phyloP scores from a whole-genome alignment of 2,329 filamentous ascomycete genomes.

The Lasiodiplodia theobromae region DNA sequence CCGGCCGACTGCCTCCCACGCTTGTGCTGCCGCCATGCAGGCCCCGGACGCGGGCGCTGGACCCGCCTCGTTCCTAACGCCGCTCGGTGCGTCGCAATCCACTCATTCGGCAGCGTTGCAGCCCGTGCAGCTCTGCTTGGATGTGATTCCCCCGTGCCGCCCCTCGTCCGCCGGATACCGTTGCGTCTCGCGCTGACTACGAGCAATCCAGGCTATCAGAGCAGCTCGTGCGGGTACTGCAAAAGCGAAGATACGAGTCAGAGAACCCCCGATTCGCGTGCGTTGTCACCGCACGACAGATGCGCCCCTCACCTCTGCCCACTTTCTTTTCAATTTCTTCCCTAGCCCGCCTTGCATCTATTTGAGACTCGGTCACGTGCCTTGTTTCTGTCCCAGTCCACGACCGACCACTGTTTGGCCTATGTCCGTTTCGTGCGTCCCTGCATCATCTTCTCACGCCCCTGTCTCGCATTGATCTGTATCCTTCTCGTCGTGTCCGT shows the following conservation, averaged over 20 bases:
- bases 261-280: conserved; percentile 58
- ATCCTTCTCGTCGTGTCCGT: background rate
- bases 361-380: conserved; percentile 22
- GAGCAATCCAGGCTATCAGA: conserved; percentile 52
- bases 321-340: conserved; percentile 4
- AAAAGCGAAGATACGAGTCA: conserved; percentile 55
- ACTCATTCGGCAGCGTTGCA: conserved; percentile 43
- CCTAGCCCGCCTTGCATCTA: background rate
- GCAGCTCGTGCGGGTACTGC: conserved; percentile 59
- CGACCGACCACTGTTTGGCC: background rate
- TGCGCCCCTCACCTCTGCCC: conserved; percentile 28
- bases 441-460: conserved; percentile 1
- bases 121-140: conserved; percentile 50
- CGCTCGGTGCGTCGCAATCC: conserved; percentile 50
- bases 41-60: conserved; percentile 39
- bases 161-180: conserved; percentile 10
- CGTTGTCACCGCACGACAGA: conserved; percentile 39
- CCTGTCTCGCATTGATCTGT: background rate
- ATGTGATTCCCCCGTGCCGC: conserved; percentile 30
- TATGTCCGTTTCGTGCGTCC: background rate
- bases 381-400: conserved; percentile 9
- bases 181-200: conserved; percentile 30
- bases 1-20: conserved; percentile 37
- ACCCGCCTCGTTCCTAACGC: conserved; percentile 41
- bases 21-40: conserved; percentile 52